Base-by-base conservation (phyloP, 2,329 filamentous ascomycete genomes). In the Cercospora sp. region DNA sequence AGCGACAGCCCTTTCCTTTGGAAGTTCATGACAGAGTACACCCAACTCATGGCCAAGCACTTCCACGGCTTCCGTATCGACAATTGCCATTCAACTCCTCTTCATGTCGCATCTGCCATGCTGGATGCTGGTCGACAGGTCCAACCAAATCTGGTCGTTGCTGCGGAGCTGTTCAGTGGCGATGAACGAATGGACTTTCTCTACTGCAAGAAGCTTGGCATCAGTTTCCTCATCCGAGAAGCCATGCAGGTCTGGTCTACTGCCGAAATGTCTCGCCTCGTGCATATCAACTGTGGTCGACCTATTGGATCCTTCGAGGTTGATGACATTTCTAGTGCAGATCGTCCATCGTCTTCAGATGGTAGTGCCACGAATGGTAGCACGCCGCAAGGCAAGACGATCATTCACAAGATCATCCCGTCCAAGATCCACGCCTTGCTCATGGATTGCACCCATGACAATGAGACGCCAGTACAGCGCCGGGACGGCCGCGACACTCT, bases 361-460 rank as follows among this genome's bases (percentile, higher is more conserved):
- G 72, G 75, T 33, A 67, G 58, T 30, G 36, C 68, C 10, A 75
- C 73, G 30, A 77, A 79, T 63, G 78, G 78, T 3, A 74, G 73
- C 55, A 61, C 70, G 60, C 68, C 75, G 75, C 75, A 75, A 30
- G 78, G 83, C 33, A 82, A 84, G 40, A 90, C 94, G 74, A 87
- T 91, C 18, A 85, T 97, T 72, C 91, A 90, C 72, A 90, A 86
- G 69, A 94, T 99, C 79, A 92, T 92, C 72, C 90, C 91, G n/a
- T 91, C 89, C 3, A 92, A 94, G 3, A 91, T 98, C 0, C 94
- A 97, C 72, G 95, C 94, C 0, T 83, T 99, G 0, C 97, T 99
- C 80, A 98, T 98, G 93, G 96, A 99, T 78, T 99, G 96, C 80
- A 99, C 96, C 0, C 95, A 99, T 79, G 95, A 99, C 81, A 99